Base-by-base conservation (phyloP, 331 rosid species). In the Prunus yedoensis region DNA sequence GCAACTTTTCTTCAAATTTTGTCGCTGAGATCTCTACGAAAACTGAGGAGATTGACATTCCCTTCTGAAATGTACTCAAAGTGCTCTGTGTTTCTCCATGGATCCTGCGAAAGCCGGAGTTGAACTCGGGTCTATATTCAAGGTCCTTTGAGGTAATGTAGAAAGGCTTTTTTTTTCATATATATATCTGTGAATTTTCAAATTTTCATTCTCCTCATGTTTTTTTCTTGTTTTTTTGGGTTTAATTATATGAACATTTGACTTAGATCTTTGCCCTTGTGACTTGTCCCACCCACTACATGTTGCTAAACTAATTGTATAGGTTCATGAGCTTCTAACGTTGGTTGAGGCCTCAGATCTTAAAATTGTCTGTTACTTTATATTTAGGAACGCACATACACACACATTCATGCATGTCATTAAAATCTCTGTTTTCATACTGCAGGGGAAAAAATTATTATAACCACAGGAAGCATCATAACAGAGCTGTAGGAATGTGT, bases 81-180 rank as follows among this genome's bases (percentile, higher is more conserved):
- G 66, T 21, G 21, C 21, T 21, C 21, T 21, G 21, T 21, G 21
- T 21, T 21, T 21, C 21, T 21, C 21, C 21, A 0, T 54, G 52
- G 72, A 57, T 57, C 17, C 71, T 2, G 61, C 23, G 17, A 63
- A 70, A 70, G 25, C 60, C 17, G 38, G 28, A 64, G 20, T 73
- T 43, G 60, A 43, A 13, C 73, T 45, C 32, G 6, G 47, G 17
- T 41, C 28, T 66, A 35, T 54, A 30, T 25, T 28, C 43, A 1
- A 46, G 61, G 21, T 21, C 5, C 74, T 38, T 58, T 79, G 66
- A 79, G 75, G 83, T 67, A 59, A 74, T 74, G 49, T 10, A 47
- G 1, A 21, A 78, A 41, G 5, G 58, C 28, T 49, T n/a, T 49
- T 23, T 25, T 25, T 20, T 21, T 21, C 21, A 21, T 21, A 21